Evolutionary conservation across 2,329 filamentous ascomycete genomes (phyloP), one percentile per base, ranked within the genome.

Genomic region (Pseudocercospora ulei): DNA sequence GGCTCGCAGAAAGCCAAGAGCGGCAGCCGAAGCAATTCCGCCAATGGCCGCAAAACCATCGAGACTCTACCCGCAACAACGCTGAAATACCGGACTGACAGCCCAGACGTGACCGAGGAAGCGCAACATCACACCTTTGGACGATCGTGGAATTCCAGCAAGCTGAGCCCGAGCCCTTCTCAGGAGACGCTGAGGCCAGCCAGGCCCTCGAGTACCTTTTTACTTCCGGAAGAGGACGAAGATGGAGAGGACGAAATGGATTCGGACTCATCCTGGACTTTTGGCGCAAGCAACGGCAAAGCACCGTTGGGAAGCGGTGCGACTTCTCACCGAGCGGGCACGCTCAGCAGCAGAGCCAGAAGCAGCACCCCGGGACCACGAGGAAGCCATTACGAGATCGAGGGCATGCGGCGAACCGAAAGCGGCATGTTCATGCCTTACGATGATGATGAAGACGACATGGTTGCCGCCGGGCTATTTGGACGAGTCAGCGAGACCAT

Each of bases 401-500:
- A 75, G 26, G 67, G 72, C 36, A 78, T 92, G 68, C 76, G 80
- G 46, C 73, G 86, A 50, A 92, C 84, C 12, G 70, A 77, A 35
- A 90, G 84, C 24, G 86, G 85, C 51, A 92, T 93, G 83, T 81
- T 93, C 54, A 87, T 92, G 81, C 83, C 85, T 5, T 81, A 79
- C 52, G 82, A 86, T 51, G 46, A 55, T 9, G 80, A 86, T 51
- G 82, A 85, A 48, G 70, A 74, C 62, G 57, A 70, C 26, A 61
- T 66, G 2, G 55, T 59, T 40, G 62, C 65, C 5, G 62, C 70
- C 35, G 80, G 80, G 30, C 70, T 92, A 39, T 73, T 92, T 56
- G 81, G 82, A 44, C 77, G 79, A 53, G 78, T 92, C 34, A 76
- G 87, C 58, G 82, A 92, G 63, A 88, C 82, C 4, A 71, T 78